phyloP scores from a whole-genome alignment of 2,329 filamentous ascomycete species.

The Trichoderma gracile region DNA sequence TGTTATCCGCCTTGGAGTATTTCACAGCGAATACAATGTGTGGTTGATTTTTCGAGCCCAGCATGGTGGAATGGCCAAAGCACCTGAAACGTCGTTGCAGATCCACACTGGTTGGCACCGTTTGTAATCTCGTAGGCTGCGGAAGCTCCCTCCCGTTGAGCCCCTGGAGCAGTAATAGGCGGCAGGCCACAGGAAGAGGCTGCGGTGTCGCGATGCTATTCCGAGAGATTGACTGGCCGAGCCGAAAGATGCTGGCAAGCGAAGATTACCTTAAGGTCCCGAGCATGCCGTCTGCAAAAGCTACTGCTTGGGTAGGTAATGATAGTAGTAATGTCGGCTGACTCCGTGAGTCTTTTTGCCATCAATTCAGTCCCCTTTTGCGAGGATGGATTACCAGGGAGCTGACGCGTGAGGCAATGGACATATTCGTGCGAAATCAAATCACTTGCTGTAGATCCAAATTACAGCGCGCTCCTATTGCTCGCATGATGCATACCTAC shows the following conservation, averaged over 20 bases:
- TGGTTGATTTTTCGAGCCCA: neutral
- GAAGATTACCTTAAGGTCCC: neutral
- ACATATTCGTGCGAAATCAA: neutral
- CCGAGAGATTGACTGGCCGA: conserved; percentile 9
- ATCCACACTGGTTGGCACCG: neutral
- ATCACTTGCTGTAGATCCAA: neutral
- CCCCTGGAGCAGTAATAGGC: neutral
- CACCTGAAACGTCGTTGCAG: neutral
- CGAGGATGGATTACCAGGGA: neutral
- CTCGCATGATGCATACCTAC: no score
- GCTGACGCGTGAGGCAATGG: neutral
- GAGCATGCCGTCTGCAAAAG: neutral
- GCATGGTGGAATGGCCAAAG: neutral
- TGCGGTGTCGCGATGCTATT: neutral
- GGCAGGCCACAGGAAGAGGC: neutral
- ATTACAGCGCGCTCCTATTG: neutral
- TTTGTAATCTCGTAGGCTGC: conserved; percentile 3
- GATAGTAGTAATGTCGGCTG: neutral
- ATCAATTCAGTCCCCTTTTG: neutral
- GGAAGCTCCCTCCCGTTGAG: neutral
- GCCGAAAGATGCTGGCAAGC: neutral
- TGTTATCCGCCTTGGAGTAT: no score
- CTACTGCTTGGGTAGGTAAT: no score
- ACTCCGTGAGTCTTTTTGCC: neutral
- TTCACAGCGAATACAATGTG: neutral